Evolutionary conservation across 805 yeast species (phyloP).

Genomic region (Lachancea meyersii): DNA sequence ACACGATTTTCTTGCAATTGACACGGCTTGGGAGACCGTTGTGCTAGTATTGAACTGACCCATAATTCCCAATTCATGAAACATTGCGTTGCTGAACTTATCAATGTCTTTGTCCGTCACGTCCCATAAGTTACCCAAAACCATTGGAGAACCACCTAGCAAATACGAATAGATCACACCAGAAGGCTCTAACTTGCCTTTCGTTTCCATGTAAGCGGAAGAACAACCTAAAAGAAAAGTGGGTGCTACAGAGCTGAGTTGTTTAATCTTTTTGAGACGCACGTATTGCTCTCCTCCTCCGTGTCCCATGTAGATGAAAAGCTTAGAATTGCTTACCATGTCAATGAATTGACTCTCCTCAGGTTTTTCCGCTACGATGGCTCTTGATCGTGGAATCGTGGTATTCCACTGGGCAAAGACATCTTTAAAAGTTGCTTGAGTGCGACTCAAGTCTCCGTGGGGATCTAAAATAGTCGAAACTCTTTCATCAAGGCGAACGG

Average conservation of each 20-base stretch:
- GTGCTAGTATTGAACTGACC: slow-evolving; percentile 12
- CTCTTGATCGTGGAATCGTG: slow-evolving; percentile 40
- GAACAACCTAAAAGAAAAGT: slow-evolving; percentile 81
- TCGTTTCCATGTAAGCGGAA: slow-evolving; percentile 58
- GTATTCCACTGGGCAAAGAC: slow-evolving; percentile 34
- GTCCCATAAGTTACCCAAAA: slow-evolving; percentile 88
- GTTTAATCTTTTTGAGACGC: slow-evolving; percentile 47
- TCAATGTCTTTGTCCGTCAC: slow-evolving; percentile 96
- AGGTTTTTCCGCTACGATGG: slow-evolving; percentile 53
- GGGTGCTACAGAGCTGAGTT: slow-evolving; percentile 45
- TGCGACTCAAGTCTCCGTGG: slow-evolving; percentile 62
- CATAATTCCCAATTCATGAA: slow-evolving; percentile 62
- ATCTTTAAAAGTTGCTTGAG: slow-evolving; percentile 52
- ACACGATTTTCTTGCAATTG: slow-evolving; percentile 59
- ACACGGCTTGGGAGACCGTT: slow-evolving; percentile 51
- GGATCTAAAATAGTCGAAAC: slow-evolving; percentile 76
- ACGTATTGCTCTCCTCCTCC: slow-evolving; percentile 93
- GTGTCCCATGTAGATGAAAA: slow-evolving; percentile 84
- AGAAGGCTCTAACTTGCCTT: slow-evolving; percentile 60
- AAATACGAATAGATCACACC: slow-evolving; percentile 77
- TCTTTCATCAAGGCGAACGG: slow-evolving; percentile 22
- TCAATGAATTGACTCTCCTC: slow-evolving; percentile 45
- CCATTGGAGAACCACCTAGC: slow-evolving; percentile 74
- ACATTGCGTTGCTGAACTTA: slow-evolving; percentile 54
- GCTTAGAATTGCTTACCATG: slow-evolving; percentile 38